Conservation (phyloP, 441 rosid genomes). For the Metrosideros polymorpha region DNA sequence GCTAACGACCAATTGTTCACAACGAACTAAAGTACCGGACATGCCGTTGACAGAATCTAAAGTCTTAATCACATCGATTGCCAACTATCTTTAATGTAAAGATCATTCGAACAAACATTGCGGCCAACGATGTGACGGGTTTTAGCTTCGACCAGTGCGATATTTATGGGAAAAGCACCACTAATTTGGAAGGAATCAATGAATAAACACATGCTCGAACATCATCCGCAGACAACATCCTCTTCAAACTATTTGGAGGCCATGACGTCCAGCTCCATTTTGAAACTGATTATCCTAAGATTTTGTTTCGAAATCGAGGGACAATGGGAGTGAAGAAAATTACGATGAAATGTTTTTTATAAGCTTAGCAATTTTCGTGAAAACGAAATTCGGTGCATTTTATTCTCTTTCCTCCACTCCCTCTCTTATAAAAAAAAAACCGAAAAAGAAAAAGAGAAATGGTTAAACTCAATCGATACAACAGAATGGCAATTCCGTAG, state of each 20-base stretch:
- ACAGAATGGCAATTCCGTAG: too few species aligned
- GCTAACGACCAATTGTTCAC: background rate
- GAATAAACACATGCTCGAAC: background rate
- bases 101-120: background rate
- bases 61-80: background rate
- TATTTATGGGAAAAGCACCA: background rate
- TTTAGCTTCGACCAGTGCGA: rapidly evolving
- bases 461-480: background rate
- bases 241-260: too few species aligned
- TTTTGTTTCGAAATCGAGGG: background rate
- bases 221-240: background rate
- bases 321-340: background rate
- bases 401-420: background rate
- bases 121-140: too few species aligned
- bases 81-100: background rate
- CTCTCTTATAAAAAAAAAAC: background rate
- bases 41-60: background rate
- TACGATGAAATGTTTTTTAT: background rate
- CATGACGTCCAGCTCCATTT: background rate
- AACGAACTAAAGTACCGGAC: background rate
- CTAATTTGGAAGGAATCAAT: background rate
- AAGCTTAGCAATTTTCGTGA: background rate
- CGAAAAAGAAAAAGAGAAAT: background rate
- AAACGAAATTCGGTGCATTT: background rate
- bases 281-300: background rate